phyloP scores from a whole-genome alignment of 192 early-diverging fungal species.

The Podila minutissima region DNA sequence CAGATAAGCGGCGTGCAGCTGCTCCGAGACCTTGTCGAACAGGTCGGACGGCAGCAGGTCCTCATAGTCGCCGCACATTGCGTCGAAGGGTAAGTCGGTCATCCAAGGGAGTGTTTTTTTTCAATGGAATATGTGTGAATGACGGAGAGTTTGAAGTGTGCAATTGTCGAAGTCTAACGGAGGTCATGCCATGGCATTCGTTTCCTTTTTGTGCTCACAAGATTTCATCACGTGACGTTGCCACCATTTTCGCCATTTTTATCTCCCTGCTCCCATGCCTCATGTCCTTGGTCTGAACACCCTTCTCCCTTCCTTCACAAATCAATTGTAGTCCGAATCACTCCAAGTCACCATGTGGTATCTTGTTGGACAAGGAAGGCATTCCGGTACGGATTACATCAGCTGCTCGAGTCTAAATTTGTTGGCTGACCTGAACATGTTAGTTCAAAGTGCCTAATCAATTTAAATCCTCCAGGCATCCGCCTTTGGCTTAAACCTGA shows the following conservation, averaged over 20 bases:
- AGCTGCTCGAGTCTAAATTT: background rate
- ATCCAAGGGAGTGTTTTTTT: background rate
- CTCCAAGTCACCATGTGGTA: slow-evolving; percentile 29
- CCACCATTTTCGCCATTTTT: background rate
- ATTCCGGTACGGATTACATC: slow-evolving; percentile 14
- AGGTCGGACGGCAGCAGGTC: slow-evolving; percentile 16
- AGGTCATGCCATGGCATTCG: background rate
- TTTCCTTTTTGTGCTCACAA: too few species aligned
- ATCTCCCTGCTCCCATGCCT: background rate
- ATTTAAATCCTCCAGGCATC: slow-evolving; percentile 3
- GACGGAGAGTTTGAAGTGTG: background rate
- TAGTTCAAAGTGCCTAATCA: background rate
- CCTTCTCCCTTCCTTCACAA: background rate
- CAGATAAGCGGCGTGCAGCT: background rate
- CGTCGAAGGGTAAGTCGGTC: background rate
- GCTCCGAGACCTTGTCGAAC: background rate
- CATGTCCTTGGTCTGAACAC: background rate
- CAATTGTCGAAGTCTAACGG: background rate
- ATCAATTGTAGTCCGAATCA: too few species aligned
- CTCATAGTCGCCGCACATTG: slow-evolving; percentile 28
- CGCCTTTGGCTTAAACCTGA: slow-evolving; percentile 49
- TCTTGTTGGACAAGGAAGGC: slow-evolving; percentile 19
- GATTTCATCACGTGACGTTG: background rate
- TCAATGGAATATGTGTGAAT: background rate
- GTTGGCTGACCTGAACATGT: background rate